phyloP scores from a whole-genome alignment of 2,329 filamentous ascomycete species.

The Ceratocystiopsis sp. region DNA sequence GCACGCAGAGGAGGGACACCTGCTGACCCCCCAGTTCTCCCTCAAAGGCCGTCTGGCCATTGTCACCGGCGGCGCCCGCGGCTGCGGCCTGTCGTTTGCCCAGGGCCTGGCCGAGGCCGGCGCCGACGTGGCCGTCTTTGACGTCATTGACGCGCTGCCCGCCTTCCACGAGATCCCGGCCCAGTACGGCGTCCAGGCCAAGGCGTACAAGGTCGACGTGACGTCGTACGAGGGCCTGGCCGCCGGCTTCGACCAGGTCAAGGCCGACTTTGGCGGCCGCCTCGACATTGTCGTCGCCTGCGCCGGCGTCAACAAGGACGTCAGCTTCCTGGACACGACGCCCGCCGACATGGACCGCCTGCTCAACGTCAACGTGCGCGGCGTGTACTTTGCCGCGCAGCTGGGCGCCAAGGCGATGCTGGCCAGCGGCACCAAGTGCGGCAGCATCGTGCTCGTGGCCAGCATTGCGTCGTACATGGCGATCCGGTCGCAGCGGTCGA shows the following conservation, averaged over 20 bases:
- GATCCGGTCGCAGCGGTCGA: slow-evolving; percentile 42
- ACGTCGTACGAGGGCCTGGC: background rate
- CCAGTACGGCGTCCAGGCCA: slow-evolving; percentile 4
- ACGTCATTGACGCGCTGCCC: slow-evolving; percentile 3
- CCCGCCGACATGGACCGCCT: slow-evolving; percentile 6
- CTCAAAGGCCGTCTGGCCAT: slow-evolving; percentile 35
- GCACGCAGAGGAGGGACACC: no score
- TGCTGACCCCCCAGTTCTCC: slow-evolving; percentile 6
- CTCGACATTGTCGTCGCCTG: slow-evolving; percentile 9
- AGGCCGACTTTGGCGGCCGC: slow-evolving; percentile 5
- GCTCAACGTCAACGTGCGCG: slow-evolving; percentile 4
- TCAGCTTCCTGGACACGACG: slow-evolving; percentile 7
- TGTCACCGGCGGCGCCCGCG: slow-evolving; percentile 54
- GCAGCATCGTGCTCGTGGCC: slow-evolving; percentile 39
- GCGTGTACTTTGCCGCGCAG: slow-evolving; percentile 20
- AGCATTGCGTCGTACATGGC: slow-evolving; percentile 38
- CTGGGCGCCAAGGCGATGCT: slow-evolving; percentile 16
- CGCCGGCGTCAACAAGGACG: slow-evolving; percentile 9
- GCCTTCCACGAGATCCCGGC: slow-evolving; percentile 1
- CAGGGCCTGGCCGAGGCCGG: slow-evolving; percentile 62
- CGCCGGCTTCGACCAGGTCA: slow-evolving; percentile 1
- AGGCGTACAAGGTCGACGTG: slow-evolving; percentile 7
- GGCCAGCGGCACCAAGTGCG: slow-evolving; percentile 15
- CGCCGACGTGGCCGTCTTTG: slow-evolving; percentile 16
- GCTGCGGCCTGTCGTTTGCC: slow-evolving; percentile 56